Evolutionary conservation across 331 rosid species (phyloP).

Genomic region (Rosa hybrid): DNA sequence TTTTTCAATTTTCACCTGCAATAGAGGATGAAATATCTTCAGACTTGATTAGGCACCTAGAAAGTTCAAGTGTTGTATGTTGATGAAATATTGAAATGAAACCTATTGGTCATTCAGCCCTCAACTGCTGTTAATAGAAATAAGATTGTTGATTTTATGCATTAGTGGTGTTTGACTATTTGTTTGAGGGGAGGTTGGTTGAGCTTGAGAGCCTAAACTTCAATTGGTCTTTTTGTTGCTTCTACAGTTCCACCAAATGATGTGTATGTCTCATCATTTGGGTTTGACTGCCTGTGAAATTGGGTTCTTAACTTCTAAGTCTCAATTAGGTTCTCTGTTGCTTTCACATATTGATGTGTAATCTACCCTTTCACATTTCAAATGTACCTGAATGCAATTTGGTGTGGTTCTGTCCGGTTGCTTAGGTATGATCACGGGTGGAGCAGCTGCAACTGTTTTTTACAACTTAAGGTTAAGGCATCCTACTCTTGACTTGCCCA

Average conservation of each 20-base stretch:
- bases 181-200: background rate
- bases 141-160: background rate
- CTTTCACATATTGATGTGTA: background rate
- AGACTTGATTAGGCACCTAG: background rate
- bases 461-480: constrained; percentile 36
- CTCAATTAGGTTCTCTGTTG: background rate
- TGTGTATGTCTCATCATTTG: no score
- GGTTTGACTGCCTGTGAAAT: background rate
- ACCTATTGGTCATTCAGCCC: background rate
- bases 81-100: background rate
- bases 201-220: background rate
- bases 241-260: background rate
- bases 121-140: background rate
- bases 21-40: background rate
- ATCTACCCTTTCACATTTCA: background rate
- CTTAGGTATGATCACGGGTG: constrained; percentile 40
- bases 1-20: background rate
- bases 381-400: background rate
- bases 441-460: constrained; percentile 37
- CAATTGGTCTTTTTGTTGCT: background rate
- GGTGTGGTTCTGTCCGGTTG: background rate
- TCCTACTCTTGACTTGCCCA: constrained; percentile 40
- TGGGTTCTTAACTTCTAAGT: background rate
- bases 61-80: background rate
- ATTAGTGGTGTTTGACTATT: background rate